These are phyloP conservation scores for Pseudopithomyces maydicus DNA, from an alignment of 2,329 filamentous ascomycete species.

Conservation along the genomic window DNA sequence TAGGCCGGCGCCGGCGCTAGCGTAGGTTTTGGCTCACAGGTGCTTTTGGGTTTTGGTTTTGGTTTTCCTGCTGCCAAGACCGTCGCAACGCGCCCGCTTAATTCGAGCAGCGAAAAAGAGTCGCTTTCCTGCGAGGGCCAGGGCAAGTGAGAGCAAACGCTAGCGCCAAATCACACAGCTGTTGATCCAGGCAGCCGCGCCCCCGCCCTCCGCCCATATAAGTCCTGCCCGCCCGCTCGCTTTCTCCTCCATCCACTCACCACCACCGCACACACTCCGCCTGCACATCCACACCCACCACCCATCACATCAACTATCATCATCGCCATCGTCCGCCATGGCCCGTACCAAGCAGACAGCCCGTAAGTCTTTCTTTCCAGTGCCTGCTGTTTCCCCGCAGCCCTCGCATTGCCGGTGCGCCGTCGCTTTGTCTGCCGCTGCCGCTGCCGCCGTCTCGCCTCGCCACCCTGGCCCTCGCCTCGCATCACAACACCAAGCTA, in stretches of 20 bases:
- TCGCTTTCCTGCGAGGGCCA: conserved; percentile 8
- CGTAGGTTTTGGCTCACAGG: no score
- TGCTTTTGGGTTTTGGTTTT: neutral
- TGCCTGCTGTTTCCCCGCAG: no score
- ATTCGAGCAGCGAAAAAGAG: conserved; percentile 22
- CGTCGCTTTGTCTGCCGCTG: conserved; percentile 18
- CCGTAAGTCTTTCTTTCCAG: conserved; percentile 51
- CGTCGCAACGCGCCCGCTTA: conserved; percentile 37
- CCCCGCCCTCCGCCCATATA: conserved; percentile 44
- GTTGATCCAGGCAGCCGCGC: conserved; percentile 41
- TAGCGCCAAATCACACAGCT: conserved; percentile 29
- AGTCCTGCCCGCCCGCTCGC: conserved; percentile 41
- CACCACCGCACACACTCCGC: conserved; percentile 30
- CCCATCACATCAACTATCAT: conserved; percentile 29
- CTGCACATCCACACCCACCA: conserved; percentile 27
- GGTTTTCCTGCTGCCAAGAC: conserved; percentile 15
- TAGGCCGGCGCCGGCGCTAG: no score
- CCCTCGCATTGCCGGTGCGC: conserved; percentile 17
- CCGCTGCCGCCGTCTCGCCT: conserved; percentile 22
- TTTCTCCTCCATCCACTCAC: conserved; percentile 42
- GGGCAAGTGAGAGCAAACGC: conserved; percentile 11
- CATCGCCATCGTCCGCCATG: conserved; percentile 46
- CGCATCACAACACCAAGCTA: conserved; percentile 21
- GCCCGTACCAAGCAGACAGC: conserved; percentile 62
- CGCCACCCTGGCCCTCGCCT: conserved; percentile 5